Percentiles rank a stretch among this genome's conserved stretches.
Conservation (phyloP, 306 rosid genomes). For the Chamaecrista fasciculata region DNA sequence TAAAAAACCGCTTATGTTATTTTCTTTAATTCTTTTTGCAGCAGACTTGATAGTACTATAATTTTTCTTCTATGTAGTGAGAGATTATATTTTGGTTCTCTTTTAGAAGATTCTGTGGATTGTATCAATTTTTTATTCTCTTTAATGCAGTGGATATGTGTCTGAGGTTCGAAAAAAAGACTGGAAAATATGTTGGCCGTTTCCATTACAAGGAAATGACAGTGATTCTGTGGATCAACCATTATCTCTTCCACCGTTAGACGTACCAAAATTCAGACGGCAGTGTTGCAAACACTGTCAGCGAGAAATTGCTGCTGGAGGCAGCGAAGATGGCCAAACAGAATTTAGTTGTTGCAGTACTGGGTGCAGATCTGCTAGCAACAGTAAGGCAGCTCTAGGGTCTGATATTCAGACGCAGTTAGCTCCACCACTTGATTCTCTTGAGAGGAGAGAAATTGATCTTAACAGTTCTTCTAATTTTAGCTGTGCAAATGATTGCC, state of each 20-base stretch:
- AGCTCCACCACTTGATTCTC: conserved; percentile 24
- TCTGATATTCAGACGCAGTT: conserved; percentile 36
- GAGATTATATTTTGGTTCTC: neutral
- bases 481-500: conserved; percentile 14
- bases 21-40: neutral
- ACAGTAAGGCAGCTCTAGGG: conserved; percentile 9
- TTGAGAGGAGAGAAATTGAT: conserved; percentile 26
- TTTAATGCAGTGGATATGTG: conserved; percentile 61
- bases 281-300: conserved; percentile 54
- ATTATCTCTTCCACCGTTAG: conserved; percentile 47
- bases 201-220: conserved; percentile 36
- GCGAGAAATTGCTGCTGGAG: conserved; percentile 33
- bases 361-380: conserved; percentile 23
- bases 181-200: conserved; percentile 59
- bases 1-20: neutral
- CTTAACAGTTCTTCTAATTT: conserved; percentile 21
- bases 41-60: neutral
- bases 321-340: conserved; percentile 16
- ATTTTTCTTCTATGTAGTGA: neutral
- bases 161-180: conserved; percentile 56
- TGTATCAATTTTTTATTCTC: neutral
- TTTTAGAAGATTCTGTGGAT: conserved; percentile 1
- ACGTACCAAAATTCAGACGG: conserved; percentile 46
- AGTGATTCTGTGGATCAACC: conserved; percentile 32
- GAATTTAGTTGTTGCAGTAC: conserved; percentile 8